Conservation (phyloP, 331 rosid species). For the Ulmus americana region DNA sequence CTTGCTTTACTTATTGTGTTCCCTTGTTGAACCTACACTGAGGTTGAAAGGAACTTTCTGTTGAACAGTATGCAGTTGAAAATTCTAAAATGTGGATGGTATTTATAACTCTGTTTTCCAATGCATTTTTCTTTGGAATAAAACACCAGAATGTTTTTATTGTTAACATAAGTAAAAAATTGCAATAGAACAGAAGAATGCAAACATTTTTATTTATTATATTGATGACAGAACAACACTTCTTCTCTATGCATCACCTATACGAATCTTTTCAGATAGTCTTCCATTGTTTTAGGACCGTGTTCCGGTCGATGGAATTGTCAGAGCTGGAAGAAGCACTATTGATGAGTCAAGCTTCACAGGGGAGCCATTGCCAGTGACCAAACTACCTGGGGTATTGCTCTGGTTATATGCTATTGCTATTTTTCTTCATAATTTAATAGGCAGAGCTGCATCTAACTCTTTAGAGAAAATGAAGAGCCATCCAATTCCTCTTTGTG, state of each 20-base stretch:
- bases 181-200: too few relatives aligned
- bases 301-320: constrained; percentile 94
- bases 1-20: too few relatives aligned
- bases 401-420: constrained; percentile 14
- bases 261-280: constrained; percentile 16
- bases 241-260: not conserved
- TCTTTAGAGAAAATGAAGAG: too few relatives aligned
- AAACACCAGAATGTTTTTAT: too few relatives aligned
- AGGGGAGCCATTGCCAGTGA: constrained; percentile 92
- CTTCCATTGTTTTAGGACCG: constrained; percentile 55
- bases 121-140: too few relatives aligned
- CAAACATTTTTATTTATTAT: too few relatives aligned
- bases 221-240: too few relatives aligned
- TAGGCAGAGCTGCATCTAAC: not conserved
- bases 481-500: not conserved
- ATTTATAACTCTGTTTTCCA: not conserved
- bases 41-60: too few relatives aligned
- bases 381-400: constrained; percentile 86
- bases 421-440: constrained; percentile 2
- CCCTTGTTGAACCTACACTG: too few relatives aligned
- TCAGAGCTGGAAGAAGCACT: constrained; percentile 87
- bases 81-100: not conserved
- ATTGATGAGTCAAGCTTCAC: constrained; percentile 93
- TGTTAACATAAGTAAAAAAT: too few relatives aligned
- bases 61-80: not conserved